A percentile compares a stretch with the other conserved stretches of the same genome.
Evolutionary conservation across 2,329 filamentous ascomycete genomes (phyloP).

Genomic region (Cladophialophora psammophila): DNA sequence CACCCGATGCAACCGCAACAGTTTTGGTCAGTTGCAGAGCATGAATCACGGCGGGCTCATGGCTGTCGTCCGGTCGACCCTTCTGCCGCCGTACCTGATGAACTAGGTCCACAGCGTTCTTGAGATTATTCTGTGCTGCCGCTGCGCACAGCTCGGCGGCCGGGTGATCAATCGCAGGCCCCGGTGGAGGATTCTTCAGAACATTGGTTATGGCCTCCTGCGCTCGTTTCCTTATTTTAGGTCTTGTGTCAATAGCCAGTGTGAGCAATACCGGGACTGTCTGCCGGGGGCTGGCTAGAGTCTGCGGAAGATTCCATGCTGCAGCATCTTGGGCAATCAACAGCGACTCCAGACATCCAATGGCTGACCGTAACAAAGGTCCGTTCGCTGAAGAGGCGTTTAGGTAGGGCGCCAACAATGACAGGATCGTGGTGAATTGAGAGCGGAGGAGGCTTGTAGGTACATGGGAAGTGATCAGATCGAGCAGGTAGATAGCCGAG

Average conservation of each 20-base stretch:
- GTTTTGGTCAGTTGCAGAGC: conserved; percentile 91
- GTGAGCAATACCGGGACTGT: conserved; percentile 86
- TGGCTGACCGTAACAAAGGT: conserved; percentile 82
- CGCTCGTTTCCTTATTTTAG: conserved; percentile 92
- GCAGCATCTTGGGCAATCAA: conserved; percentile 85
- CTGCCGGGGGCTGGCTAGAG: conserved; percentile 82
- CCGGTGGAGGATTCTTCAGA: conserved; percentile 84
- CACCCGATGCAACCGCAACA: conserved; percentile 82
- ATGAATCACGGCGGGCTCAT: conserved; percentile 88
- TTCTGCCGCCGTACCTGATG: conserved; percentile 72
- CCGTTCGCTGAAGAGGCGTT: conserved; percentile 83
- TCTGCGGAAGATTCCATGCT: conserved; percentile 85
- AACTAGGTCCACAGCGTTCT: conserved; percentile 71
- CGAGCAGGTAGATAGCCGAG: conserved; percentile 93
- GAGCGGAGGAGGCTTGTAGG: conserved; percentile 86
- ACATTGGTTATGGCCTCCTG: conserved; percentile 87
- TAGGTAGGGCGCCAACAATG: conserved; percentile 82
- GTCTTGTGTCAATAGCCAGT: conserved; percentile 83
- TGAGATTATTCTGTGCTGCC: conserved; percentile 80
- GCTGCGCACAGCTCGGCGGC: conserved; percentile 96
- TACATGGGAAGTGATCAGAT: conserved; percentile 84
- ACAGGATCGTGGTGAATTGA: conserved; percentile 94
- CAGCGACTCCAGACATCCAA: conserved; percentile 92
- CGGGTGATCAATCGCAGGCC: conserved; percentile 90
- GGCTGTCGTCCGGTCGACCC: conserved; percentile 60